A percentile compares a stretch with the other conserved stretches of the same genome.
Evolutionary conservation across 225 moss, liverwort and hornwort species (phyloP).

Genomic region (Polytrichum commune): DNA sequence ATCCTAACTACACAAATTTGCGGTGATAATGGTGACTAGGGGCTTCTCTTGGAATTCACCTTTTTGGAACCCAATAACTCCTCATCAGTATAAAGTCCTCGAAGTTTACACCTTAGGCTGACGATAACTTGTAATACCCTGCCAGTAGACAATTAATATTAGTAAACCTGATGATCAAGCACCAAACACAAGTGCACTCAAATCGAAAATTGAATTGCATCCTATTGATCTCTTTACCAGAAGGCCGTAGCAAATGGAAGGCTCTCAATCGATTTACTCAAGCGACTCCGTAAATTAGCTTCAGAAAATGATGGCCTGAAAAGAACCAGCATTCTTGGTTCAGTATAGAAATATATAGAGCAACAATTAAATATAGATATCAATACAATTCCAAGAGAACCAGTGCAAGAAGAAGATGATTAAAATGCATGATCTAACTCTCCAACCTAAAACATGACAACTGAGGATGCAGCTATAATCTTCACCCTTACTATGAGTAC

Average conservation of each 20-base stretch:
- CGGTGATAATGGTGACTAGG: neutral
- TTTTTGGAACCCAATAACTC: slow-evolving; percentile 70
- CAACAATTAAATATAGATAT: too few species aligned
- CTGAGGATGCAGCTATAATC: too few species aligned
- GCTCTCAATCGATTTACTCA: slow-evolving; percentile 56
- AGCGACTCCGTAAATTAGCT: slow-evolving; percentile 39
- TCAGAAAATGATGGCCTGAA: slow-evolving; percentile 33
- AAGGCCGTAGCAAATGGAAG: slow-evolving; percentile 71
- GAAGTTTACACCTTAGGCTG: slow-evolving; percentile 62
- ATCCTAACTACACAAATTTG: neutral
- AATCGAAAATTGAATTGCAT: neutral
- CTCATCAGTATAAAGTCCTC: slow-evolving; percentile 50
- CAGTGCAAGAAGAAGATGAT: too few species aligned
- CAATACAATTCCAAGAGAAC: too few species aligned
- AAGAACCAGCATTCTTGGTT: slow-evolving; percentile 10
- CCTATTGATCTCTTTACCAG: slow-evolving; percentile 38
- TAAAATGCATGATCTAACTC: too few species aligned
- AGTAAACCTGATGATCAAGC: too few species aligned
- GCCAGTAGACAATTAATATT: slow-evolving; percentile 4
- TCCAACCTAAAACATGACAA: too few species aligned
- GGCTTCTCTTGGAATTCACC: slow-evolving; percentile 27
- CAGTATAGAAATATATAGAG: neutral
- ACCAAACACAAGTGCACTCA: slow-evolving; percentile 2
- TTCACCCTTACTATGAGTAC: too few species aligned
- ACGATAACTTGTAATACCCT: slow-evolving; percentile 62